phyloP scores from a whole-genome alignment of 179 eudicot genomes.

The Beta corolliflora region DNA sequence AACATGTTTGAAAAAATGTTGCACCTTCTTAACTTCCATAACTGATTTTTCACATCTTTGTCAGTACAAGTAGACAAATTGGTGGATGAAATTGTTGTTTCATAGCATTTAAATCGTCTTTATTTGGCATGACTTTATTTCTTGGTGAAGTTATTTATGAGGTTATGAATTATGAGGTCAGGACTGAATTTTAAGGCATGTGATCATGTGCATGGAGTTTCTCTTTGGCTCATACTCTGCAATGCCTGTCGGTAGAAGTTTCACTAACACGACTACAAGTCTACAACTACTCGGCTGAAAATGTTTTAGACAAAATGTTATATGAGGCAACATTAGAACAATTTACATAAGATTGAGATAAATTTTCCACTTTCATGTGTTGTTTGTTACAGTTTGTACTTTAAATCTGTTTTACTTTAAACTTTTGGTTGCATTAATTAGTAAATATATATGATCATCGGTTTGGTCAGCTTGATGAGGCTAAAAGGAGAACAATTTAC shows the following conservation, averaged over 20 bases:
- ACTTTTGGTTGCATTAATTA: no score
- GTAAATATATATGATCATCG: no score
- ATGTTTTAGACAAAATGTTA: no score
- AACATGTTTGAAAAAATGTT: conserved; percentile 9
- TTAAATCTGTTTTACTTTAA: no score
- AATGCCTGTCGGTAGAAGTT: conserved; percentile 3
- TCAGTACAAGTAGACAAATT: not conserved
- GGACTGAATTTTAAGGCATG: not conserved
- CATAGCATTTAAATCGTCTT: not conserved
- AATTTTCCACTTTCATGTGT: no score
- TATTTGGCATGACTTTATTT: not conserved
- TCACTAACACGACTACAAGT: not conserved
- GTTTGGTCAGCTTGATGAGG: no score
- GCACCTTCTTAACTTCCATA: conserved; percentile 1
- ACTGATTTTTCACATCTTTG: not conserved
- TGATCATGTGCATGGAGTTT: conserved; percentile 13
- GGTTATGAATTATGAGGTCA: conserved; percentile 3
- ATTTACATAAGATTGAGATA: no score
- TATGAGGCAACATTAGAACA: no score
- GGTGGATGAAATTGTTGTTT: not conserved
- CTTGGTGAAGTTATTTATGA: conserved; percentile 9
- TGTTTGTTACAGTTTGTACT: no score
- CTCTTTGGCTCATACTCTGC: not conserved
- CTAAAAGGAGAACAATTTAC: no score
- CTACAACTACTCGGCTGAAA: not conserved